phyloP scores from a whole-genome alignment of 2,329 filamentous ascomycete species.

The Acephala macrosclerotiorum region DNA sequence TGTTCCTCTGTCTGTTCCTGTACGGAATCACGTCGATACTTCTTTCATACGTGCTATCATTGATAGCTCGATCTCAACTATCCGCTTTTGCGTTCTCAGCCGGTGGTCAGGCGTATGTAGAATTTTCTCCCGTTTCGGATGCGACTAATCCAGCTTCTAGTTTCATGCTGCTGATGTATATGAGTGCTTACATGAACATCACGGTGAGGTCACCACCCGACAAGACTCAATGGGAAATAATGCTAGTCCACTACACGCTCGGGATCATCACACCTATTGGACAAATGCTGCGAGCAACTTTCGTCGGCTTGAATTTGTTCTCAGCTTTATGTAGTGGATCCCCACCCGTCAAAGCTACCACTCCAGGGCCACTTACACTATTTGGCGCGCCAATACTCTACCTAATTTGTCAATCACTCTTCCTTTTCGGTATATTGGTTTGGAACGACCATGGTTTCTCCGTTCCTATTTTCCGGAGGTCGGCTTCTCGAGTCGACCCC shows the following conservation, averaged over 20 bases:
- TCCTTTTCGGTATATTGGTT: slow-evolving; percentile 76
- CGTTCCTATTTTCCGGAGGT: slow-evolving; percentile 57
- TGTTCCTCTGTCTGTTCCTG: slow-evolving; percentile 82
- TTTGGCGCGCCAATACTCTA: slow-evolving; percentile 87
- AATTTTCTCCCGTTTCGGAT: slow-evolving; percentile 65
- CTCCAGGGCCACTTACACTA: slow-evolving; percentile 71
- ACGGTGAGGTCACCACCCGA: slow-evolving; percentile 55
- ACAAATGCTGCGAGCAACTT: slow-evolving; percentile 74
- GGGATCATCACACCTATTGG: slow-evolving; percentile 77
- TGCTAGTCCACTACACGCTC: slow-evolving; percentile 76
- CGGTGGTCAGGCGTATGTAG: slow-evolving; percentile 67
- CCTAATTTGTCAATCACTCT: slow-evolving; percentile 73
- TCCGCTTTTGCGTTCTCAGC: slow-evolving; percentile 83
- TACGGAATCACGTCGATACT: slow-evolving; percentile 81
- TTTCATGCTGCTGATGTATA: slow-evolving; percentile 70
- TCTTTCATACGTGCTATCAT: slow-evolving; percentile 79
- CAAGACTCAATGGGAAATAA: slow-evolving; percentile 68
- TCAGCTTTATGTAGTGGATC: slow-evolving; percentile 74
- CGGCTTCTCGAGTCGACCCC: slow-evolving; percentile 18
- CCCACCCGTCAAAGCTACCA: slow-evolving; percentile 57
- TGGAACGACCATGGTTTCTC: slow-evolving; percentile 79
- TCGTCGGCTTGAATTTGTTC: slow-evolving; percentile 82
- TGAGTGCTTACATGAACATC: slow-evolving; percentile 22
- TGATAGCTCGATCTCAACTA: slow-evolving; percentile 78
- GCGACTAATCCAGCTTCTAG: slow-evolving; percentile 68